Conservation (phyloP, 495 filamentous ascomycete species). For the Podospora tetraspora region DNA sequence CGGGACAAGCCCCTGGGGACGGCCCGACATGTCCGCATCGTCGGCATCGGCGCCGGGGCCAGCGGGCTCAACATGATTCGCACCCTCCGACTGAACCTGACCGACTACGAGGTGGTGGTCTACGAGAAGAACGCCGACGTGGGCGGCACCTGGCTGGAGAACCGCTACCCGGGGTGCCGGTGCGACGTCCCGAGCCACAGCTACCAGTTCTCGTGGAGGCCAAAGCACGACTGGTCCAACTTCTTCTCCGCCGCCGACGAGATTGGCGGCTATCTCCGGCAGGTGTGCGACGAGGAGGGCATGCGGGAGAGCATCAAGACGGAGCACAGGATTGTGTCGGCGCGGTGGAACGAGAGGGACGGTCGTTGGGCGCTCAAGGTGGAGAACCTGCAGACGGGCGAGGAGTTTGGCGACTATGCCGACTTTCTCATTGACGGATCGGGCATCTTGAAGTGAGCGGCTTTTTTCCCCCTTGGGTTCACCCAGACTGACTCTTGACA, state of each 20-base stretch:
- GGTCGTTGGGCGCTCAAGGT: constrained; percentile 50
- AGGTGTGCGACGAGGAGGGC: constrained; percentile 50
- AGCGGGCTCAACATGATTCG: constrained; percentile 46
- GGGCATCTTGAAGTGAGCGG: constrained; percentile 53
- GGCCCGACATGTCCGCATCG: constrained; percentile 40
- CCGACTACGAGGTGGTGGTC: constrained; percentile 52
- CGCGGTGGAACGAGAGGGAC: constrained; percentile 38
- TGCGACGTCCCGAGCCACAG: constrained; percentile 54
- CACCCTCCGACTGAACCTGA: constrained; percentile 38
- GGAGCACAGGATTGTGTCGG: constrained; percentile 34
- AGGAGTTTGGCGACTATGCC: constrained; percentile 43
- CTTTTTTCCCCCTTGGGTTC: not conserved
- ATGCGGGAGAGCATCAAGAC: constrained; percentile 49
- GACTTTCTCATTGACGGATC: constrained; percentile 55
- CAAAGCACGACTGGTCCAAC: constrained; percentile 52
- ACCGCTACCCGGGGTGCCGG: constrained; percentile 51
- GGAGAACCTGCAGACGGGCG: constrained; percentile 40
- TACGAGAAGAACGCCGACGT: constrained; percentile 76
- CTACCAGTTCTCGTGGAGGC: constrained; percentile 53
- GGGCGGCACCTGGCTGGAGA: constrained; percentile 57
- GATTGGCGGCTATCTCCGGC: constrained; percentile 54
- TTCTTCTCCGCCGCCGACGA: constrained; percentile 54
- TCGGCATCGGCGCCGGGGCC: constrained; percentile 46
- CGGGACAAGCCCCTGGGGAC: constrained; percentile 42
- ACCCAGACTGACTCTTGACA: constrained; percentile 15